Base-by-base conservation (phyloP, 306 rosid genomes). In the Inga oerstediana region DNA sequence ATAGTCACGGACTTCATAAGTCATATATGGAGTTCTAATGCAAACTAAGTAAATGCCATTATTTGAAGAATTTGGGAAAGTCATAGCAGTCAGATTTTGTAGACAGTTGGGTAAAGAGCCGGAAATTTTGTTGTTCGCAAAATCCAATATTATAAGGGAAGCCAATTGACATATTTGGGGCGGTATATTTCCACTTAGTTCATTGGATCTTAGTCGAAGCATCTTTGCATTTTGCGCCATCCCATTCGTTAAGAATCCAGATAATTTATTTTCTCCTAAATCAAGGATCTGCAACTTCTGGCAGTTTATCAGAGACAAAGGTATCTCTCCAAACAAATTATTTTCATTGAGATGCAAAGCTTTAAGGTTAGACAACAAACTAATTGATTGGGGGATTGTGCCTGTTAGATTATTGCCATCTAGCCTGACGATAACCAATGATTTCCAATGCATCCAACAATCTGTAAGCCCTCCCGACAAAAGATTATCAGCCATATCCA, bases 91-190 rank as follows among this genome's bases (percentile, higher is more conserved):
- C 11, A 79, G 35, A 34, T 67, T 67, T 5, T 75, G 27, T 0
- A 84, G 16, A 30, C 87, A 84, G 2, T 10, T 32, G 20, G 87
- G 87, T 75, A 84, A 74, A 17, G 24, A 5, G 22, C 87, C 84
- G 2, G 78, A 80, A 3, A 84, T 27, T n/a, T 14, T 49, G 66
- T 59, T 59, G 14, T n/a, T 13, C 3, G 32, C 32, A 3, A 59
- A 59, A 59, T 59, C 66, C 34, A 59, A 59, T 22, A 59, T 59
- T 3, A 0, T 59, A 9, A 59, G 66, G 66, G 32, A 59, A 22
- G 66, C 13, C 2, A 10, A n/a, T 59, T 20, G 32, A 32, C 66
- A 59, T 59, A 59, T 59, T 59, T 59, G 66, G 10, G 13, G 14
- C 3, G 66, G 66, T 8, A 59, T 59, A 59, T 9, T 59, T 59